Conservation (phyloP, 495 filamentous ascomycete genomes). For the Durotheca rogersii region DNA sequence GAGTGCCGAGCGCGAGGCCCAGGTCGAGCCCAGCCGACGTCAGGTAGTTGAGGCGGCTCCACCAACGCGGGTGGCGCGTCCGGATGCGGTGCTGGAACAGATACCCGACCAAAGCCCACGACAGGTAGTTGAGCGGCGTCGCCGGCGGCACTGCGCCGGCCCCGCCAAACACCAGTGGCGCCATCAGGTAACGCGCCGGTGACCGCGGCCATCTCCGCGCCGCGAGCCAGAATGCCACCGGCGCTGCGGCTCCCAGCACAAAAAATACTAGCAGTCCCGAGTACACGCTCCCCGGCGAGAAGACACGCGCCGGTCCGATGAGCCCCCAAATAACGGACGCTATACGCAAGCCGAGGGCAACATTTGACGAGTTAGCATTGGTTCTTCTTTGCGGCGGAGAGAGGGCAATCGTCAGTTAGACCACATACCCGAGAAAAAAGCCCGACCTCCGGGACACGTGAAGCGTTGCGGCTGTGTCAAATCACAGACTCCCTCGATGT, state of each 20-base stretch:
- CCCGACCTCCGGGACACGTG: slow-evolving; percentile 65
- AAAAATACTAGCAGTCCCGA: slow-evolving; percentile 66
- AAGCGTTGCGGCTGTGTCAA: slow-evolving; percentile 62
- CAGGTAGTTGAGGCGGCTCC: slow-evolving; percentile 65
- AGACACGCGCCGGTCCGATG: slow-evolving; percentile 65
- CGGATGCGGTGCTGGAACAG: slow-evolving; percentile 64
- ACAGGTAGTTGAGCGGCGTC: slow-evolving; percentile 67
- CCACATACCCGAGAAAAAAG: slow-evolving; percentile 61
- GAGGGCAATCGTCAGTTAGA: background rate
- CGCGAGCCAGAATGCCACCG: slow-evolving; percentile 58
- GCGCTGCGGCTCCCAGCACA: slow-evolving; percentile 56
- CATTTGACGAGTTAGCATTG: too few species aligned
- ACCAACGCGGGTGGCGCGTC: slow-evolving; percentile 62
- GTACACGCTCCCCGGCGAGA: slow-evolving; percentile 69
- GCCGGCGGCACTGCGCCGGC: slow-evolving; percentile 65
- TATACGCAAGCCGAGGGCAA: too few species aligned
- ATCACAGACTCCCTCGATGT: slow-evolving; percentile 62
- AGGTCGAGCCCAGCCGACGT: slow-evolving; percentile 62
- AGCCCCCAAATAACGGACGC: slow-evolving; percentile 71
- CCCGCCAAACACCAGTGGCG: slow-evolving; percentile 69
- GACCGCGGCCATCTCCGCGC: slow-evolving; percentile 57
- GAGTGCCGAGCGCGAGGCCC: slow-evolving; percentile 61
- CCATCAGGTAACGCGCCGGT: slow-evolving; percentile 56
- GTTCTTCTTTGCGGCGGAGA: background rate
- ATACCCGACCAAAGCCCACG: slow-evolving; percentile 66